phyloP scores from a whole-genome alignment of 176 grass and related monocot genomes.

The Eleusine coracana region DNA sequence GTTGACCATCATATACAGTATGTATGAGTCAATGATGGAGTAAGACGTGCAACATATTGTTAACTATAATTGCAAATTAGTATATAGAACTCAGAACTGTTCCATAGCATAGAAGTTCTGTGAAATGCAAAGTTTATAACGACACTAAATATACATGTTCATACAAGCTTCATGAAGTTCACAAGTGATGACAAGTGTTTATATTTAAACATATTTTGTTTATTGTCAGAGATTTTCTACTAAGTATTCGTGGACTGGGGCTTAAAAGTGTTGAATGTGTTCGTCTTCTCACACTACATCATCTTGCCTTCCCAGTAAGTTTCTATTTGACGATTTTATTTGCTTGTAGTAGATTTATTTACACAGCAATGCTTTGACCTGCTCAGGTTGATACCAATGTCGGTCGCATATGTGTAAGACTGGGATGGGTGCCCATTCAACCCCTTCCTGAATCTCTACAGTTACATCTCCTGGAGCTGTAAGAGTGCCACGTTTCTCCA shows the following conservation, averaged over 20 bases:
- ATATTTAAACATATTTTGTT: constrained; percentile 27
- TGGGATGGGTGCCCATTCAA: constrained; percentile 97
- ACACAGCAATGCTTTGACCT: constrained; percentile 37
- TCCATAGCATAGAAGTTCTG: constrained; percentile 13
- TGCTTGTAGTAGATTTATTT: constrained; percentile 36
- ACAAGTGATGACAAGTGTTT: constrained; percentile 39
- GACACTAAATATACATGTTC: constrained; percentile 10
- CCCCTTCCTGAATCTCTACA: constrained; percentile 93
- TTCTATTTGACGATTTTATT: constrained; percentile 32
- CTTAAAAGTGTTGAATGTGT: constrained; percentile 99
- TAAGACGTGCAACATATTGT: constrained; percentile 1
- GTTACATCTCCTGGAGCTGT: constrained; percentile 94
- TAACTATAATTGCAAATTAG: constrained; percentile 12
- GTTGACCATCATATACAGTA: background rate
- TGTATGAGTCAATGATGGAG: constrained; percentile 11
- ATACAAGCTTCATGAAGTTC: constrained; percentile 4
- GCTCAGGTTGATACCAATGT: constrained; percentile 97
- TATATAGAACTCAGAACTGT: constrained; percentile 18
- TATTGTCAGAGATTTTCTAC: constrained; percentile 83
- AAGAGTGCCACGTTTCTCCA: constrained; percentile 44
- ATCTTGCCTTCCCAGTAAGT: constrained; percentile 96
- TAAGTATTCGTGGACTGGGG: constrained; percentile 93
- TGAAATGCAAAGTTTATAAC: constrained; percentile 6
- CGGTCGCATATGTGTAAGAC: constrained; percentile 88
- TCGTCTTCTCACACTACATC: constrained; percentile 88